Percentiles rank a stretch among this genome's conserved stretches.
Conservation (phyloP, 1,284 basidiomycete species). For the Pseudozyma tsukubaensis region DNA sequence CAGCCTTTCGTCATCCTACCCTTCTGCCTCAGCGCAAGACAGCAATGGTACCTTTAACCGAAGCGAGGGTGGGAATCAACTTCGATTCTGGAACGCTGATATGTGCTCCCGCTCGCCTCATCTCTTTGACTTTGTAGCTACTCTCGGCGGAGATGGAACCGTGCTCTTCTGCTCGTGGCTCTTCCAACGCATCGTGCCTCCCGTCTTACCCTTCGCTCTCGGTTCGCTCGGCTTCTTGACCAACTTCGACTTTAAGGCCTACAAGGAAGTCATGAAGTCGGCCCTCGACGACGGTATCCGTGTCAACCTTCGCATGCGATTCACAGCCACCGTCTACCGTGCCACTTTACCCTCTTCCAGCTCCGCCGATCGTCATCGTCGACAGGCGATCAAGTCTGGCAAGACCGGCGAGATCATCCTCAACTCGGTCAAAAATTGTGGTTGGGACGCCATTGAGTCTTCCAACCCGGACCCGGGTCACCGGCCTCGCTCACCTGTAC, state of each 20-base stretch:
- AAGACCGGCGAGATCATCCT: slow-evolving; percentile 67
- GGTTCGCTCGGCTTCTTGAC: slow-evolving; percentile 98
- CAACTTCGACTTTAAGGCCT: slow-evolving; percentile 93
- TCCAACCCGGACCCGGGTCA: slow-evolving; percentile 23
- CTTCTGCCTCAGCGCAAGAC: slow-evolving; percentile 36
- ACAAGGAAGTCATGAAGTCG: slow-evolving; percentile 86
- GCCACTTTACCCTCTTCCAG: slow-evolving; percentile 49
- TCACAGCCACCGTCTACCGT: slow-evolving; percentile 93
- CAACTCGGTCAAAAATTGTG: slow-evolving; percentile 60
- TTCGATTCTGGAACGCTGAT: slow-evolving; percentile 95
- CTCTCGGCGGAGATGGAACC: slow-evolving; percentile 94
- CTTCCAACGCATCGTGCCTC: slow-evolving; percentile 97
- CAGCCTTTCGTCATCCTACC: slow-evolving; percentile 40
- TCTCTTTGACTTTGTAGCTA: slow-evolving; percentile 97
- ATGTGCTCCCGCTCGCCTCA: slow-evolving; percentile 94
- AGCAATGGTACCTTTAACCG: slow-evolving; percentile 27
- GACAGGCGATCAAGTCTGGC: slow-evolving; percentile 61
- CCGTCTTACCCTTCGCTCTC: slow-evolving; percentile 95
- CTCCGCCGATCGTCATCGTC: slow-evolving; percentile 50
- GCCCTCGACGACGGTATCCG: slow-evolving; percentile 93
- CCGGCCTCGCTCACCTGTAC: slow-evolving; percentile 20
- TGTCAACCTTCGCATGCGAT: slow-evolving; percentile 97
- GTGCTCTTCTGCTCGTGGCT: slow-evolving; percentile 99
- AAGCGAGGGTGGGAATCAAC: slow-evolving; percentile 76
- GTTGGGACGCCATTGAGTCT: slow-evolving; percentile 64